A percentile compares a stretch with the other conserved stretches of the same genome.
These are phyloP conservation scores for Microglena sp. DNA, from an alignment of 139 green algal species.

Conservation along the genomic window DNA sequence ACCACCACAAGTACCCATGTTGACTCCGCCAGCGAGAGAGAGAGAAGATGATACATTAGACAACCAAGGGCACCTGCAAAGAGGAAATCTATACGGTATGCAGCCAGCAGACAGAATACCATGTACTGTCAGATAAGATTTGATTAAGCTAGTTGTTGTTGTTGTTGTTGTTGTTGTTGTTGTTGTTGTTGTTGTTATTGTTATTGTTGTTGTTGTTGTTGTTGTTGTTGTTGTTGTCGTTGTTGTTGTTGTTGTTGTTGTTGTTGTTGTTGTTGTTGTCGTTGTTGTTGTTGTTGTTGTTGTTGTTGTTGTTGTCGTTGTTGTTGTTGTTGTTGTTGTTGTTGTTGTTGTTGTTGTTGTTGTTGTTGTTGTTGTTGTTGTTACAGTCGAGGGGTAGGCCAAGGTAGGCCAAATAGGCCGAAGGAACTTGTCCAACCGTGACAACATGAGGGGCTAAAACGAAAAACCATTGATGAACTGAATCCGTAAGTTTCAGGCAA, in stretches of 20 bases:
- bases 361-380: not conserved
- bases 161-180: not conserved
- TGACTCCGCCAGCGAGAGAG: too few relatives aligned
- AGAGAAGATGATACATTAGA: too few relatives aligned
- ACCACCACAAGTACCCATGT: too few relatives aligned
- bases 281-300: not conserved
- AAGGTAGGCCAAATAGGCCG: too few relatives aligned
- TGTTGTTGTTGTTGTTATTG: not conserved
- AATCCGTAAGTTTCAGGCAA: not conserved
- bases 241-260: not conserved
- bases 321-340: not conserved
- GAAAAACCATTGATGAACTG: too few relatives aligned
- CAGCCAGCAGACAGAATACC: too few relatives aligned
- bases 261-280: not conserved
- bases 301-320: not conserved
- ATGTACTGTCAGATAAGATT: not conserved
- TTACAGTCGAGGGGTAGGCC: not conserved
- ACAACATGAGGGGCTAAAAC: too few relatives aligned
- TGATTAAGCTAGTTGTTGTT: not conserved
- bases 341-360: not conserved
- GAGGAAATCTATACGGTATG: too few relatives aligned
- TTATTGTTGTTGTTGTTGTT: not conserved
- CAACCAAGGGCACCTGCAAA: too few relatives aligned
- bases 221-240: not conserved
- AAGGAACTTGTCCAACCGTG: too few relatives aligned